These are phyloP conservation scores for Phytophthora megakarya DNA, from an alignment of 352 stramenopile genomes.

Conservation along the genomic window DNA sequence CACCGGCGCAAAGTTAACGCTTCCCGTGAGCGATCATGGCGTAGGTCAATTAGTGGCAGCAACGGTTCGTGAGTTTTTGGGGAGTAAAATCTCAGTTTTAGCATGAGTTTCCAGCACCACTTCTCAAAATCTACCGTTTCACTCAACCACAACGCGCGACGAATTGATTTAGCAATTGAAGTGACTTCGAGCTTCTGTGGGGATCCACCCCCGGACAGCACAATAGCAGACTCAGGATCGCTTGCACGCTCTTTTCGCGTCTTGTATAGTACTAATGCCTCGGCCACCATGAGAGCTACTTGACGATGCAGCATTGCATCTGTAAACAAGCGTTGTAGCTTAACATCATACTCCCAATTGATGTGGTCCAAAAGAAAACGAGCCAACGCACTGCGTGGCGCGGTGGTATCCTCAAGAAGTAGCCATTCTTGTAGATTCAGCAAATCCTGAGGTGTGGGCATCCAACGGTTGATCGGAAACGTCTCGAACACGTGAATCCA, in stretches of 20 bases:
- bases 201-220: slow-evolving; percentile 49
- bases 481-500: slow-evolving; percentile 88
- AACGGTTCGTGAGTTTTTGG: slow-evolving; percentile 68
- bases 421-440: slow-evolving; percentile 82
- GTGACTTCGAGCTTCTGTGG: slow-evolving; percentile 59
- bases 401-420: slow-evolving; percentile 68
- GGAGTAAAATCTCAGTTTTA: slow-evolving; percentile 86
- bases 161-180: slow-evolving; percentile 77
- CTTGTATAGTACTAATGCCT: slow-evolving; percentile 77
- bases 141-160: slow-evolving; percentile 67
- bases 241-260: slow-evolving; percentile 43
- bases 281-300: slow-evolving; percentile 76
- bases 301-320: slow-evolving; percentile 75
- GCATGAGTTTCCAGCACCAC: slow-evolving; percentile 87
- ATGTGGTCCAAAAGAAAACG: slow-evolving; percentile 83
- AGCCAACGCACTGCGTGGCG: slow-evolving; percentile 64
- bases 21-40: slow-evolving; percentile 72
- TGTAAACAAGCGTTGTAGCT: slow-evolving; percentile 65
- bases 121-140: slow-evolving; percentile 76
- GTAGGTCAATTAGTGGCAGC: slow-evolving; percentile 72
- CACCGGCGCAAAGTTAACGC: slow-evolving; percentile 75
- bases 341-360: slow-evolving; percentile 87
- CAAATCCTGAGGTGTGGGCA: slow-evolving; percentile 67
- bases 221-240: slow-evolving; percentile 45
- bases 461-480: slow-evolving; percentile 87